Conservation (phyloP, 345 rosid genomes). For the Theobroma cacao region DNA sequence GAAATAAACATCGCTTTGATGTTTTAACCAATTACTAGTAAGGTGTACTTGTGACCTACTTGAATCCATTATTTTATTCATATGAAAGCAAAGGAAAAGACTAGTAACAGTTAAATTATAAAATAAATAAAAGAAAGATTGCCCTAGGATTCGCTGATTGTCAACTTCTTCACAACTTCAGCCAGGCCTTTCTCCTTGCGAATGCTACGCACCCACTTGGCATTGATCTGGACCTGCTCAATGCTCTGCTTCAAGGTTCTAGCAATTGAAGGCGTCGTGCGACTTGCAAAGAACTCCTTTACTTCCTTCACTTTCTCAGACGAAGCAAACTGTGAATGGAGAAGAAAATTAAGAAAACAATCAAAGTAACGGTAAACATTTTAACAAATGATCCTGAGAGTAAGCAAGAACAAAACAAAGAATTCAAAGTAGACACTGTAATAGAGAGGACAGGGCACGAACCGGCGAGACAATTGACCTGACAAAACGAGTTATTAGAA, state of each 20-base stretch:
- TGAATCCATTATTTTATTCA: too few species aligned
- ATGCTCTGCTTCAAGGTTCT: constrained; percentile 96
- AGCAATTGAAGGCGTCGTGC: constrained; percentile 49
- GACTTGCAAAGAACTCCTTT: constrained; percentile 64
- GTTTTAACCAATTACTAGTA: too few species aligned
- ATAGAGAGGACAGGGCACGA: constrained; percentile 7
- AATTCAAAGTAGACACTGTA: neutral
- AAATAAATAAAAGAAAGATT: too few species aligned
- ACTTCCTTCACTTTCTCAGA: constrained; percentile 70
- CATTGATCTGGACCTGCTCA: constrained; percentile 64
- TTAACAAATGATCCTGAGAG: neutral
- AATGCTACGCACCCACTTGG: constrained; percentile 34
- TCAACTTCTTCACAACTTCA: too few species aligned
- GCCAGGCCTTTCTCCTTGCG: too few species aligned
- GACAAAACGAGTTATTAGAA: constrained; percentile 66
- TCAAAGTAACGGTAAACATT: neutral
- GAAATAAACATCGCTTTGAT: too few species aligned
- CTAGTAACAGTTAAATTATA: too few species aligned
- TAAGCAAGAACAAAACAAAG: neutral
- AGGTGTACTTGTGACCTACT: too few species aligned
- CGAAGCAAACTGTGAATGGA: constrained; percentile 65
- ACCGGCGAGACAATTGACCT: constrained; percentile 79
- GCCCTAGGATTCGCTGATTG: too few species aligned
- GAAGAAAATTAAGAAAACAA: neutral
- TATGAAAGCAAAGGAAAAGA: too few species aligned